phyloP scores from a whole-genome alignment of 805 yeast genomes.

The Yarrowia porcina region DNA sequence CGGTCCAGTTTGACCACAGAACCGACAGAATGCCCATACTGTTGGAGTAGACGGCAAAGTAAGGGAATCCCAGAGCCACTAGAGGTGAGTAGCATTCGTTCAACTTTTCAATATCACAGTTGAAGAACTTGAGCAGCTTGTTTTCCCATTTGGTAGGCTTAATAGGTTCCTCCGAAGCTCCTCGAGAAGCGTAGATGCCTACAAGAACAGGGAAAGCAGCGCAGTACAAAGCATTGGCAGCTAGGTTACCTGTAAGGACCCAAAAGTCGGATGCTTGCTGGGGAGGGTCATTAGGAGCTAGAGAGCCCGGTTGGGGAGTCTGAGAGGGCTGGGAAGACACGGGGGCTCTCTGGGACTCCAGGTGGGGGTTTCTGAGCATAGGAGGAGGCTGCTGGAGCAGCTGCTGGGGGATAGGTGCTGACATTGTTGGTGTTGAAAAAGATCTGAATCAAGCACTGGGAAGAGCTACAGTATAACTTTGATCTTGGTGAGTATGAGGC shows the following conservation, averaged over 20 bases:
- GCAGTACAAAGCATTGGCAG: slow-evolving; percentile 4
- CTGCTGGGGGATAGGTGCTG: slow-evolving; percentile 3
- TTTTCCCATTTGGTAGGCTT: slow-evolving; percentile 5
- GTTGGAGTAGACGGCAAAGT: slow-evolving; percentile 4
- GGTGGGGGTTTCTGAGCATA: slow-evolving; percentile 2
- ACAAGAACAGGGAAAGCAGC: slow-evolving; percentile 4
- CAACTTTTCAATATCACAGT: slow-evolving; percentile 1
- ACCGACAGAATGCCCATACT: slow-evolving; percentile 8
- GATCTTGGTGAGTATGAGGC: not conserved
- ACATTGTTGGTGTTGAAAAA: not conserved
- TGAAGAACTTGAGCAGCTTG: slow-evolving; percentile 1
- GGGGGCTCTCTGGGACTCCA: slow-evolving; percentile 1
- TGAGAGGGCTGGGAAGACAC: not conserved
- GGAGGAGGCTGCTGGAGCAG: slow-evolving; percentile 5
- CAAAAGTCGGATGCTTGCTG: not conserved
- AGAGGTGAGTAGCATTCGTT: slow-evolving; percentile 17
- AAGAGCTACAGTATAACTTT: too few relatives aligned
- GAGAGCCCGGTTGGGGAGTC: not conserved
- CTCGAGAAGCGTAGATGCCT: not conserved
- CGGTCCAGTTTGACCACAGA: slow-evolving; percentile 20
- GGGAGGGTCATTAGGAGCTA: not conserved
- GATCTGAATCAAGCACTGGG: not conserved
- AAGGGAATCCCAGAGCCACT: slow-evolving; percentile 17
- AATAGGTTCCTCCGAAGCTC: not conserved
- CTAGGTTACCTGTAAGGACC: not conserved